A percentile compares a stretch with the other conserved stretches of the same genome.
Evolutionary conservation across 192 early-diverging fungal genomes (phyloP).

Genomic region (Pilaira anomala): DNA sequence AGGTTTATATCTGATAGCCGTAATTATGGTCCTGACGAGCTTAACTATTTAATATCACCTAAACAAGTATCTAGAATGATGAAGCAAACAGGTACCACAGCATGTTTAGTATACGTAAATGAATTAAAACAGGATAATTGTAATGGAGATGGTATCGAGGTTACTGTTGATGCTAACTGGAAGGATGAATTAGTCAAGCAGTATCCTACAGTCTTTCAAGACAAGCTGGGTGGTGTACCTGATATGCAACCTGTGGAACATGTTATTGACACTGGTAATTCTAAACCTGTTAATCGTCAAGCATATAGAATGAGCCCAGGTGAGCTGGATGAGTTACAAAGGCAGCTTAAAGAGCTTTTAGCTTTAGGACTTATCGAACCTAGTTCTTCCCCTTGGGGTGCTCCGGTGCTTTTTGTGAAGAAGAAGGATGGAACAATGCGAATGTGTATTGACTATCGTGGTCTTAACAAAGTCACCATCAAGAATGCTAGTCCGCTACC

Average conservation of each 20-base stretch:
- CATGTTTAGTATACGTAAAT: too few species aligned
- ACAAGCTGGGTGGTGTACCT: too few species aligned
- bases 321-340: slow-evolving; percentile 31
- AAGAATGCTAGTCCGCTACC: slow-evolving; percentile 41
- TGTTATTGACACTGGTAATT: slow-evolving; percentile 2
- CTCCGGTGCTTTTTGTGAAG: slow-evolving; percentile 42
- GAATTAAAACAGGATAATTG: too few species aligned
- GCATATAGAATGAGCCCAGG: not conserved
- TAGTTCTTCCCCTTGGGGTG: slow-evolving; percentile 34
- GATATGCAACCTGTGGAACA: not conserved
- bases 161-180: too few species aligned
- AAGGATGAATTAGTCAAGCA: too few species aligned
- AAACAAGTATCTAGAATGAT: too few species aligned
- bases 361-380: slow-evolving; percentile 33
- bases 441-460: slow-evolving; percentile 44
- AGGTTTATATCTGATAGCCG: too few species aligned
- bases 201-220: too few species aligned
- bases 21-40: too few species aligned
- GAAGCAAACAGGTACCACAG: too few species aligned
- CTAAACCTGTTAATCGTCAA: not conserved
- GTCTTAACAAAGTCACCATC: slow-evolving; percentile 38
- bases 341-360: slow-evolving; percentile 23
- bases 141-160: too few species aligned
- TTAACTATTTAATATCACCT: too few species aligned
- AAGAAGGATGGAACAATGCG: not conserved